A percentile compares a stretch with the other conserved stretches of the same genome.
Evolutionary conservation across 2,329 filamentous ascomycete species (phyloP).

Genomic region (Fusarium sp.): DNA sequence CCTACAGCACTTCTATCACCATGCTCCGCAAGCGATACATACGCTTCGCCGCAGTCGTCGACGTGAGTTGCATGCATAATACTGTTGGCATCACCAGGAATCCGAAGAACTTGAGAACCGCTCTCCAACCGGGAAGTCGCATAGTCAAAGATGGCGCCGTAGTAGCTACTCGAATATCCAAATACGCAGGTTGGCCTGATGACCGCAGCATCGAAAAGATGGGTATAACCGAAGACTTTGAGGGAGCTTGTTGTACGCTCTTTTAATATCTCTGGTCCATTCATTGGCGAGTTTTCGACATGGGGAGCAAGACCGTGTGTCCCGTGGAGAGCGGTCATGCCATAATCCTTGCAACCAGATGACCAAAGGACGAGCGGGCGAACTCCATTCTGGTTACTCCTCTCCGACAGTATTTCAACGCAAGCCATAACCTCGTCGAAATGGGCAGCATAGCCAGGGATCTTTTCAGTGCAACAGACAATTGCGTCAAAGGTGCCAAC

Average conservation of each 20-base stretch:
- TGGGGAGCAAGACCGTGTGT: conserved; percentile 56
- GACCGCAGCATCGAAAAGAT: conserved; percentile 59
- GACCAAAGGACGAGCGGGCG: conserved; percentile 60
- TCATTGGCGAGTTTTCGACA: conserved; percentile 58
- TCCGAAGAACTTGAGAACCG: conserved; percentile 44
- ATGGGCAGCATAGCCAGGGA: conserved; percentile 57
- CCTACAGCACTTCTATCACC: conserved; percentile 49
- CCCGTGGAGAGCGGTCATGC: conserved; percentile 53
- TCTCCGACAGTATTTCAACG: conserved; percentile 52
- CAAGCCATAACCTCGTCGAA: conserved; percentile 55
- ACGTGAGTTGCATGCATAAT: conserved; percentile 63
- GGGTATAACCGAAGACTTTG: conserved; percentile 52
- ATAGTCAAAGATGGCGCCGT: conserved; percentile 56
- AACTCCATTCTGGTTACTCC: conserved; percentile 52
- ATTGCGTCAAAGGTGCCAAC: conserved; percentile 57
- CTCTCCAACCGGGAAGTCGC: conserved; percentile 45
- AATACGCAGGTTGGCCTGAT: conserved; percentile 63
- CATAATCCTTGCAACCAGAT: conserved; percentile 66
- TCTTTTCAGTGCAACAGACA: conserved; percentile 58
- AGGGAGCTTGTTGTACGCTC: conserved; percentile 52
- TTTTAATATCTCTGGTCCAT: conserved; percentile 45
- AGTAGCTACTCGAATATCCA: conserved; percentile 61
- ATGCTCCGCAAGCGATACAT: conserved; percentile 60
- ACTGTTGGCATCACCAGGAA: conserved; percentile 54
- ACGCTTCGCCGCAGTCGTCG: conserved; percentile 64